A percentile compares a stretch with the other conserved stretches of the same genome.
Evolutionary conservation across 768 basidiomycete species (phyloP).

Genomic region (Podaxis sp.): DNA sequence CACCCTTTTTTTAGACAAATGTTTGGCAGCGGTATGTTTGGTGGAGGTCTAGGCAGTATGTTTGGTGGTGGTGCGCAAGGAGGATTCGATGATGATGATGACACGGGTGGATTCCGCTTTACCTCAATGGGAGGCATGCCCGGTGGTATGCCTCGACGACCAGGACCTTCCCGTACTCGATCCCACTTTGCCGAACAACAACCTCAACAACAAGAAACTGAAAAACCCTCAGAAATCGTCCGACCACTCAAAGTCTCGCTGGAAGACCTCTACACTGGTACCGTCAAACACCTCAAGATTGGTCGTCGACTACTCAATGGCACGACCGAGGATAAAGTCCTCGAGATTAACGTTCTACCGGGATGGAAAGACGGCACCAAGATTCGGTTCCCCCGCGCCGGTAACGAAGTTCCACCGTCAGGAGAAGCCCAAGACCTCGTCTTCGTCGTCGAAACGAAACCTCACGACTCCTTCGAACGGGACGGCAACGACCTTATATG

Average conservation of each 20-base stretch:
- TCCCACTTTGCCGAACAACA: conserved; percentile 17
- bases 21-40: conserved; percentile 37
- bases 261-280: conserved; percentile 81
- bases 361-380: conserved; percentile 98
- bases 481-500: conserved; percentile 78
- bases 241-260: conserved; percentile 83
- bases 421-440: conserved; percentile 88
- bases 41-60: conserved; percentile 34
- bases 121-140: conserved; percentile 56
- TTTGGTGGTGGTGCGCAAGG: conserved; percentile 28
- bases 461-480: conserved; percentile 69
- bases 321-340: conserved; percentile 76
- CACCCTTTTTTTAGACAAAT: conserved; percentile 42
- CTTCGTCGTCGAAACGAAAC: conserved; percentile 96
- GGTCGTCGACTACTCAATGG: conserved; percentile 71
- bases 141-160: conserved; percentile 40
- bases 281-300: conserved; percentile 86
- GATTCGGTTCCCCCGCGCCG: conserved; percentile 82
- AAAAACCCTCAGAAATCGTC: conserved; percentile 55
- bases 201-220: conserved; percentile 23
- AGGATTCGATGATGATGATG: conserved; percentile 44
- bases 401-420: conserved; percentile 61
- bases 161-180: conserved; percentile 19
- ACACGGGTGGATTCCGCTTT: conserved; percentile 36
- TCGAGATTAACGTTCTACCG: conserved; percentile 75